These are phyloP conservation scores for Xylaria sp. DNA, from an alignment of 2,329 filamentous ascomycete genomes.

Conservation along the genomic window DNA sequence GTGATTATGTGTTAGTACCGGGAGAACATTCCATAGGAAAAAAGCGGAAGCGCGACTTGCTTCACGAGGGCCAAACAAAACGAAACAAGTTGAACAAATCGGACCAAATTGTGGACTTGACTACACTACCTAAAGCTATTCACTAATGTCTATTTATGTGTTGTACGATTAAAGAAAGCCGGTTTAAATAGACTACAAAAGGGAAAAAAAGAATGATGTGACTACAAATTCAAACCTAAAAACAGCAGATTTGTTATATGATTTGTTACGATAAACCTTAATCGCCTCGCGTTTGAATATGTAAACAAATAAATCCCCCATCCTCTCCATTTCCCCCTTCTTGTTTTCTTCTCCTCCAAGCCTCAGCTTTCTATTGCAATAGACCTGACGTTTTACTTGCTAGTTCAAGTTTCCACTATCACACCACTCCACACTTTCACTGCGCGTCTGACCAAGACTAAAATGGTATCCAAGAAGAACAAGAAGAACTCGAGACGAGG, in stretches of 20 bases:
- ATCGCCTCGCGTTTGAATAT: conserved; percentile 22
- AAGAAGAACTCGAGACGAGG: conserved; percentile 28
- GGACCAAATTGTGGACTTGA: conserved; percentile 6
- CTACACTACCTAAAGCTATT: conserved; percentile 10
- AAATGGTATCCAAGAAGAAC: conserved; percentile 30
- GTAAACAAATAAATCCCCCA: conserved; percentile 22
- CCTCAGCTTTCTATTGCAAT: too few species aligned
- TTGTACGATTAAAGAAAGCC: conserved; percentile 10
- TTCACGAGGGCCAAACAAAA: conserved; percentile 11
- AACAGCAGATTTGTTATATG: conserved; percentile 12
- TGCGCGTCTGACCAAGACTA: conserved; percentile 32
- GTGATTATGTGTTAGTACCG: too few species aligned
- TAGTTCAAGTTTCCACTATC: conserved; percentile 27
- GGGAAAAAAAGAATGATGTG: conserved; percentile 2
- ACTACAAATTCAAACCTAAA: conserved; percentile 20
- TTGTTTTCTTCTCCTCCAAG: conserved; percentile 20
- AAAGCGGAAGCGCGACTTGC: too few species aligned
- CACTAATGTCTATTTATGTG: conserved; percentile 14
- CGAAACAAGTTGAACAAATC: conserved; percentile 4
- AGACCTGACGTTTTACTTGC: conserved; percentile 25
- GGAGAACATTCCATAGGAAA: too few species aligned
- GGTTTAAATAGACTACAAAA: background rate
- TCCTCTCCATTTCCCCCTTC: conserved; percentile 23
- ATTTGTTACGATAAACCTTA: conserved; percentile 25
- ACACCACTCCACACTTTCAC: conserved; percentile 29